Conservation (phyloP, 1,284 basidiomycete species). For the Phlebopus sp. region DNA sequence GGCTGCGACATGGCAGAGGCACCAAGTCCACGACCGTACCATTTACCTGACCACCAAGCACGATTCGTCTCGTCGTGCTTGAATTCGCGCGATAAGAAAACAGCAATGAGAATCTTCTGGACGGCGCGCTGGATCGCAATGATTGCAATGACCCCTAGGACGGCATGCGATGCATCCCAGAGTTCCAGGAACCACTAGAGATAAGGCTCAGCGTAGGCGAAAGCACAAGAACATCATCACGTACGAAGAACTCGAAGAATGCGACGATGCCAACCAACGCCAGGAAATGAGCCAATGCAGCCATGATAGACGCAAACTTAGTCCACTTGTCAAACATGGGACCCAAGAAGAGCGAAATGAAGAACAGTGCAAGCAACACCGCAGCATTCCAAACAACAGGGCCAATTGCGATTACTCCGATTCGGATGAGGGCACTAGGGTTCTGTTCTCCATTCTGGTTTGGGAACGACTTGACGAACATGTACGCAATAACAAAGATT, state of each 20-base stretch:
- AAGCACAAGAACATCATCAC: slow-evolving; percentile 34
- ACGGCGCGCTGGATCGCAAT: slow-evolving; percentile 87
- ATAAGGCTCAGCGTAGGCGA: slow-evolving; percentile 15
- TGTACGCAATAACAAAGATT: slow-evolving; percentile 84
- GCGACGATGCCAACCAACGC: slow-evolving; percentile 79
- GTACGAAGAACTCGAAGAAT: slow-evolving; percentile 93
- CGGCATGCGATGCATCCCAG: slow-evolving; percentile 94
- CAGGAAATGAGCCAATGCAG: slow-evolving; percentile 81
- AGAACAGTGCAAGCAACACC: slow-evolving; percentile 83
- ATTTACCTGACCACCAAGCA: slow-evolving; percentile 99
- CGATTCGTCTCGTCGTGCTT: slow-evolving; percentile 97
- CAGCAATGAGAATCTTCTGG: slow-evolving; percentile 90
- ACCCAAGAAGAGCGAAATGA: slow-evolving; percentile 88
- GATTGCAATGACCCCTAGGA: slow-evolving; percentile 83
- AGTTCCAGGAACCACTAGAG: slow-evolving; percentile 92
- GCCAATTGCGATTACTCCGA: slow-evolving; percentile 87
- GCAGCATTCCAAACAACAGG: slow-evolving; percentile 97
- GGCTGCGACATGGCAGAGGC: slow-evolving; percentile 89
- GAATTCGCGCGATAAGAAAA: slow-evolving; percentile 92
- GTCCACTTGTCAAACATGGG: slow-evolving; percentile 86
- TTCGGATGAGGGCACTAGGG: slow-evolving; percentile 84
- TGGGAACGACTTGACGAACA: slow-evolving; percentile 89
- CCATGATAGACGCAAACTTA: slow-evolving; percentile 89
- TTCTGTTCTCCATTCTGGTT: slow-evolving; percentile 56
- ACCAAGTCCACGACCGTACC: slow-evolving; percentile 91